These are phyloP conservation scores for Tylopilus felleus DNA, from an alignment of 768 basidiomycete genomes.

Conservation along the genomic window DNA sequence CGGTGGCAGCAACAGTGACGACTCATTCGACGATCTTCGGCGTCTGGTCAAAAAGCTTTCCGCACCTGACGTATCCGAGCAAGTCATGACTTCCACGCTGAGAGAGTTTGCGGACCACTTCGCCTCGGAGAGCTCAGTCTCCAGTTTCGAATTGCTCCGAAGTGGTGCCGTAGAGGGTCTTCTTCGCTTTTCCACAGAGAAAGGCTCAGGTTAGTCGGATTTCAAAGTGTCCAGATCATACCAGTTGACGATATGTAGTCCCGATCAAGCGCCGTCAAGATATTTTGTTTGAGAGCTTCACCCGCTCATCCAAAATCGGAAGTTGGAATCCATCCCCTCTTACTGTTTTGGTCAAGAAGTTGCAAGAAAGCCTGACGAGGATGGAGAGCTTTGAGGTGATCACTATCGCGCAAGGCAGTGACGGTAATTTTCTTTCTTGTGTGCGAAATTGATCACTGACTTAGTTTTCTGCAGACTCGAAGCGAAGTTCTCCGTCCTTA, in stretches of 20 bases:
- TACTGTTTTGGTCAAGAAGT: constrained; percentile 82
- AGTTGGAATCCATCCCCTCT: constrained; percentile 56
- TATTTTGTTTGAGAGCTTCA: constrained; percentile 77
- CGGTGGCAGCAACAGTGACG: constrained; percentile 48
- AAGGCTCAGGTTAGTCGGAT: constrained; percentile 32
- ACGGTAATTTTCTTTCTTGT: constrained; percentile 48
- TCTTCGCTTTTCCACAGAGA: constrained; percentile 76
- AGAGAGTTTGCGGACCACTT: constrained; percentile 81
- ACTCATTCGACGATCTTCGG: constrained; percentile 60
- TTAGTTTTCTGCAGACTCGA: constrained; percentile 56
- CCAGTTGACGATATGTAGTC: constrained; percentile 43
- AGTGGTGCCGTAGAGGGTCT: constrained; percentile 90
- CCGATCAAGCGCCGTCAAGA: constrained; percentile 63
- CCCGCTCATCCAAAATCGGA: constrained; percentile 46
- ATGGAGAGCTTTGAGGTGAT: constrained; percentile 96
- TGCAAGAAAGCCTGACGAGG: constrained; percentile 92
- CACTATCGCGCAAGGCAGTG: constrained; percentile 77
- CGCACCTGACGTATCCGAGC: constrained; percentile 52
- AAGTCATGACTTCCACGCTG: constrained; percentile 57
- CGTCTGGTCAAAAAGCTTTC: constrained; percentile 65
- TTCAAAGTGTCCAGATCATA: not conserved
- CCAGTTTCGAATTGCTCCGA: constrained; percentile 93
- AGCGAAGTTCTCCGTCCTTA: constrained; percentile 85
- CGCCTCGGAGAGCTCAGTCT: constrained; percentile 73
- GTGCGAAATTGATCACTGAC: constrained; percentile 5